These are phyloP conservation scores for Teunomyces tritomae DNA, from an alignment of 805 yeast species.

Conservation along the genomic window DNA sequence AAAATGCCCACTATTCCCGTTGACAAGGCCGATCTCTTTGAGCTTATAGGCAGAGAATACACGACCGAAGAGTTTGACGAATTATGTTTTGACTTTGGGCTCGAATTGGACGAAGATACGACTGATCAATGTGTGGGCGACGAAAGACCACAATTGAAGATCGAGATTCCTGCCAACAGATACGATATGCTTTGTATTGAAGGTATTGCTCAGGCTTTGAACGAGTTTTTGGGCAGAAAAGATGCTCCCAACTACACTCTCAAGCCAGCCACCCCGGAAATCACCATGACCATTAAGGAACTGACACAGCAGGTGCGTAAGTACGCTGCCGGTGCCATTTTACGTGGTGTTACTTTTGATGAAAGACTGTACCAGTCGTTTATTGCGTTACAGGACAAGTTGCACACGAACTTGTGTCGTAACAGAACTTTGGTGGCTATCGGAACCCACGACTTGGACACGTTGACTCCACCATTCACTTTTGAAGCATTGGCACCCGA, in stretches of 20 bases:
- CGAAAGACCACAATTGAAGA: slow-evolving; percentile 94
- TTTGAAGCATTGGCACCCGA: slow-evolving; percentile 82
- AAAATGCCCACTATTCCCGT: slow-evolving; percentile 95
- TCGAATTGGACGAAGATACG: slow-evolving; percentile 97
- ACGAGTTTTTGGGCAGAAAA: slow-evolving; percentile 76
- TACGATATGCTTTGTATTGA: slow-evolving; percentile 97
- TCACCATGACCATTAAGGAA: slow-evolving; percentile 67
- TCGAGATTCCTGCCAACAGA: slow-evolving; percentile 97
- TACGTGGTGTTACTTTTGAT: slow-evolving; percentile 79
- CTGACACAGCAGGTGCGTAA: slow-evolving; percentile 80
- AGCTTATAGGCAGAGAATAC: slow-evolving; percentile 57
- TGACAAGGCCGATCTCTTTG: slow-evolving; percentile 88
- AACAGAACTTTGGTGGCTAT: slow-evolving; percentile 96
- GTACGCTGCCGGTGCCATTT: slow-evolving; percentile 91
- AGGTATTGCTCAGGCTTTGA: slow-evolving; percentile 94
- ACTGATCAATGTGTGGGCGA: slow-evolving; percentile 69
- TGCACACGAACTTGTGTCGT: slow-evolving; percentile 94
- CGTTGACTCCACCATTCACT: slow-evolving; percentile 76
- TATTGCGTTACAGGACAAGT: slow-evolving; percentile 92
- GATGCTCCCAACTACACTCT: slow-evolving; percentile 66
- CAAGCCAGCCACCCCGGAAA: slow-evolving; percentile 57
- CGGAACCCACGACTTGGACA: slow-evolving; percentile 95
- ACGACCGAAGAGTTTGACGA: slow-evolving; percentile 94
- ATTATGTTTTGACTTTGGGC: slow-evolving; percentile 94
- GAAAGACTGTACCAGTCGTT: slow-evolving; percentile 89